These are phyloP conservation scores for Neopestalotiopsis clavispora DNA, from an alignment of 2,329 filamentous ascomycete genomes.

Conservation along the genomic window DNA sequence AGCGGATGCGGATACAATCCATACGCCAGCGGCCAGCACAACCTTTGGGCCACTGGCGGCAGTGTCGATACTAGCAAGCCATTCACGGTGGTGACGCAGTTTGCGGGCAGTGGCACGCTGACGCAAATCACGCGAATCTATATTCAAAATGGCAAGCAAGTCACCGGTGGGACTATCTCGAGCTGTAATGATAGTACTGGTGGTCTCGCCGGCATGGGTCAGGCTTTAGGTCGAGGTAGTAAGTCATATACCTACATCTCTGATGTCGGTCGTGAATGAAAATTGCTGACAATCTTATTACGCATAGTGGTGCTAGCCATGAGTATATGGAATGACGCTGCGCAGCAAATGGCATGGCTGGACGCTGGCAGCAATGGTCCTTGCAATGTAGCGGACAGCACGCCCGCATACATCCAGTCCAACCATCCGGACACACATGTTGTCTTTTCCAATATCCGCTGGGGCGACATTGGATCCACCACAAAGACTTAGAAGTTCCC, in stretches of 20 bases:
- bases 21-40: background rate
- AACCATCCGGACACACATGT: slow-evolving; percentile 53
- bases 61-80: slow-evolving; percentile 61
- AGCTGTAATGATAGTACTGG: slow-evolving; percentile 64
- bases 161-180: slow-evolving; percentile 57
- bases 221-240: slow-evolving; percentile 37
- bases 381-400: slow-evolving; percentile 57
- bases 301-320: slow-evolving; percentile 50
- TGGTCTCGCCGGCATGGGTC: slow-evolving; percentile 62
- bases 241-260: background rate
- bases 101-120: slow-evolving; percentile 7
- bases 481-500: slow-evolving; percentile 32
- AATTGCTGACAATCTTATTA: background rate
- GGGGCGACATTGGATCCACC: slow-evolving; percentile 61
- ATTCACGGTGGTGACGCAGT: slow-evolving; percentile 46
- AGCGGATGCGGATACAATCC: slow-evolving; percentile 10
- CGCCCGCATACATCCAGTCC: slow-evolving; percentile 53
- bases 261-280: too few species aligned
- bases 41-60: background rate
- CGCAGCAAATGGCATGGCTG: slow-evolving; percentile 76
- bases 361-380: slow-evolving; percentile 68
- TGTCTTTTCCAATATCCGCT: slow-evolving; percentile 63
- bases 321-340: slow-evolving; percentile 68
- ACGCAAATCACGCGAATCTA: slow-evolving; percentile 18
- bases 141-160: slow-evolving; percentile 45